Evolutionary conservation across 306 rosid species (phyloP).

Genomic region (Pterocarpus macrocarpus): DNA sequence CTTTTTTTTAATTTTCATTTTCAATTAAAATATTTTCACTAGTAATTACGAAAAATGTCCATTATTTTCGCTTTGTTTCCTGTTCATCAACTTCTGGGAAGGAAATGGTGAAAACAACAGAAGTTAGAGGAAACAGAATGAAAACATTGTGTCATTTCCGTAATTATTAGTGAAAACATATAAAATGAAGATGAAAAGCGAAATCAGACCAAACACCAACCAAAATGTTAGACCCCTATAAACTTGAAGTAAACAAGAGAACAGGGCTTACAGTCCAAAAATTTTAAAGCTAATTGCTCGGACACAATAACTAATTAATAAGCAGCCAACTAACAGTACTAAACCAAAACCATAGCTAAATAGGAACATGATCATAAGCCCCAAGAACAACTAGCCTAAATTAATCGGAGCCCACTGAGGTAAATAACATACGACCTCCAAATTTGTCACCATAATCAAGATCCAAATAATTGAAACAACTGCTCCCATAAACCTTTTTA

Average conservation of each 20-base stretch:
- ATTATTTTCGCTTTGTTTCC: not conserved
- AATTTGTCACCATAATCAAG: not conserved
- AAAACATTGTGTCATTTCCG: not conserved
- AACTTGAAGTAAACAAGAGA: not conserved
- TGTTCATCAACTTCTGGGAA: not conserved
- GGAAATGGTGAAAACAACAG: not conserved
- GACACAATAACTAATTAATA: not conserved
- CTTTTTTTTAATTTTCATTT: not conserved
- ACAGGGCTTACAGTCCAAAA: not conserved
- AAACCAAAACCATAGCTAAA: not conserved
- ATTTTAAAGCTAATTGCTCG: not conserved
- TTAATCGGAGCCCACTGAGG: not conserved
- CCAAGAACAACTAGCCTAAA: conserved; percentile 9
- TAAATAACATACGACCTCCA: not conserved
- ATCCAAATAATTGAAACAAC: not conserved
- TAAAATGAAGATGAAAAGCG: not conserved
- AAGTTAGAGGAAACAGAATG: conserved; percentile 5
- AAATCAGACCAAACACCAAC: conserved; percentile 2
- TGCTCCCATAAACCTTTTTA: not conserved
- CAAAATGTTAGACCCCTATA: not conserved
- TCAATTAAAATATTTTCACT: not conserved
- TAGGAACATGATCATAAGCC: not conserved
- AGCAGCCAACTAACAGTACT: not conserved
- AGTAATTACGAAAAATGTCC: conserved; percentile 1
- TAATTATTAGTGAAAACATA: conserved; percentile 7